Base-by-base conservation (phyloP, 2,329 filamentous ascomycete genomes). In the Penicillium rolfsii region DNA sequence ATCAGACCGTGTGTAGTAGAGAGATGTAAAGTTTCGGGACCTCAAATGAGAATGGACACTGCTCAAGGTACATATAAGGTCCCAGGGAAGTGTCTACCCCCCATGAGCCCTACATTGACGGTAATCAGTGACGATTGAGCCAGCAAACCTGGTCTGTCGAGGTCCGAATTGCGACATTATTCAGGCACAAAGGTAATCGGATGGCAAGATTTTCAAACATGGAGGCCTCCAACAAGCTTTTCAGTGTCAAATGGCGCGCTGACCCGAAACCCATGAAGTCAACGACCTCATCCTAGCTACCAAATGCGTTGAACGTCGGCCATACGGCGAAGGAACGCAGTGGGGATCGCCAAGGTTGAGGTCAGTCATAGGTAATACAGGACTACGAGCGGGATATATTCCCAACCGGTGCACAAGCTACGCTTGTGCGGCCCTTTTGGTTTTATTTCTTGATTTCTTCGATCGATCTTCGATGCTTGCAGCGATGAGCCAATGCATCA, bases 281-380 rank as follows among this genome's bases (percentile, higher is more conserved):
- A 61, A 52, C 49, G 59, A 55, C 35, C 30, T 52, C 22, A 35
- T 30, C 33, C 9, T 6, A 22, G 26, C 53, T 53, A 5, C 45
- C 52, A 19, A 55, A 50, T 52, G 33, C 40, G 48, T 49, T 33
- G n/a, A 4, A 28, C 14, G n/a, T 16, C 16, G 43, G 19, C 40
- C 22, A 12, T 28, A 41, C 16, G 14, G 24, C 14, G 49, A 30
- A 50, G 33, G 26, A 40, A 26, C 7, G 8, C 33, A 35, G 48
- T 36, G 24, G 28, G 24, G 35, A 61, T 30, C 19, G 5, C 36
- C 38, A 19, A 16, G 19, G 14, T n/a, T 61, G 61, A 63, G 30
- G 58, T 63, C 61, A 63, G 54, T 19, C 30, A 36, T 48, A 26
- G 46, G 52, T 58, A 59, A 61, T 60, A n/a, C 46, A 3, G n/a